A percentile compares a stretch with the other conserved stretches of the same genome.
These are phyloP conservation scores for Alloascoidea africana DNA, from an alignment of 805 yeast genomes.

Conservation along the genomic window DNA sequence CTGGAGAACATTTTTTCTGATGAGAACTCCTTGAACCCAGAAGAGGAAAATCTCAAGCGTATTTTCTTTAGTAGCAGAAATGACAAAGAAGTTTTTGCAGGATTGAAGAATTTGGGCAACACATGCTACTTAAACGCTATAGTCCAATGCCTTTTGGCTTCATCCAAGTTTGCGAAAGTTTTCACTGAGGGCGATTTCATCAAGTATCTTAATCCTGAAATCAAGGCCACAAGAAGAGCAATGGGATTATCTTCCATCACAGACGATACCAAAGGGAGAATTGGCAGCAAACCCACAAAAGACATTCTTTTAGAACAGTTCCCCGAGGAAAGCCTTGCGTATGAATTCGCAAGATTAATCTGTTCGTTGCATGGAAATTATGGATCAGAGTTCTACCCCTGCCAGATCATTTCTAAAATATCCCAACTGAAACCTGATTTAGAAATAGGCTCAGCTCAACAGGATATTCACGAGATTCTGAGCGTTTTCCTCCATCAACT, in stretches of 20 bases:
- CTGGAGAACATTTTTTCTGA: too few species aligned
- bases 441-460: conserved; percentile 56
- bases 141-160: conserved; percentile 72
- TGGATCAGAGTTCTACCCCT: background rate
- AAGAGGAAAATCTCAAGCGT: too few species aligned
- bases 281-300: background rate
- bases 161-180: conserved; percentile 45
- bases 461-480: conserved; percentile 75
- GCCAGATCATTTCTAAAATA: conserved; percentile 13
- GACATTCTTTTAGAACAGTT: too few species aligned
- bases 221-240: too few species aligned
- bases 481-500: conserved; percentile 59
- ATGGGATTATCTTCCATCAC: too few species aligned
- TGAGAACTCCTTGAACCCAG: too few species aligned
- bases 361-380: background rate
- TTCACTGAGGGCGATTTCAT: conserved; percentile 47
- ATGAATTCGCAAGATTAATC: background rate
- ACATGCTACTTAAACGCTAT: conserved; percentile 89
- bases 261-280: too few species aligned
- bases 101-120: conserved; percentile 72
- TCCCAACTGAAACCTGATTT: conserved; percentile 57
- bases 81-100: too few species aligned
- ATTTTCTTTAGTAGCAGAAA: too few species aligned
- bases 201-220: background rate
- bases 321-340: too few species aligned